phyloP scores from a whole-genome alignment of 1,284 basidiomycete genomes.

The Malassezia sympodialis region DNA sequence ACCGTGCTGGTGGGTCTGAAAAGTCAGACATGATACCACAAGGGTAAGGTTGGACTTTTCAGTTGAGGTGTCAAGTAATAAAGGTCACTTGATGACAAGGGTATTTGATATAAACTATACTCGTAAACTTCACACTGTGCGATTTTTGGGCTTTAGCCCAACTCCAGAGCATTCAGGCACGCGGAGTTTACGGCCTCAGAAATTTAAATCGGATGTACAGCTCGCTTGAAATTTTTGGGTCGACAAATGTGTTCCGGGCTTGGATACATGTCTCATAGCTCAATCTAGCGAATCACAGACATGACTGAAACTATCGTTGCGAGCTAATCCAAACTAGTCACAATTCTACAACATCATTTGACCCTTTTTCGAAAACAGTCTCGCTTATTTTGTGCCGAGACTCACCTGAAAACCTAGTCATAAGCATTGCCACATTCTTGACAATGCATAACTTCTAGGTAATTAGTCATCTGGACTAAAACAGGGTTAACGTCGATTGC shows the following conservation, averaged over 20 bases:
- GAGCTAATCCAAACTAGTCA: background rate
- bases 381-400: background rate
- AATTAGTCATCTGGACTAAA: background rate
- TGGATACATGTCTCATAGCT: background rate
- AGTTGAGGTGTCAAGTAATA: background rate
- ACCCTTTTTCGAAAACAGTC: background rate
- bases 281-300: background rate
- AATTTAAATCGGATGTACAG: background rate
- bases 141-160: background rate
- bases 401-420: background rate
- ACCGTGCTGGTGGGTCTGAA: background rate
- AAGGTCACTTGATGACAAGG: background rate
- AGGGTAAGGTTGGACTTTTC: background rate
- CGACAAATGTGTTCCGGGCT: background rate
- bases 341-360: background rate
- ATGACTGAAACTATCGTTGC: background rate
- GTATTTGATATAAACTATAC: background rate
- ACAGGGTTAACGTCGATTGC: background rate
- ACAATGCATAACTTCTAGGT: background rate
- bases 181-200: background rate
- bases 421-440: background rate
- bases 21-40: background rate
- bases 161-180: background rate
- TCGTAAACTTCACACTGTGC: background rate
- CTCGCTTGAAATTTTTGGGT: background rate